Percentiles rank a stretch among this genome's conserved stretches.
Evolutionary conservation across 345 rosid genomes (phyloP).

Genomic region (Linum lewisii): DNA sequence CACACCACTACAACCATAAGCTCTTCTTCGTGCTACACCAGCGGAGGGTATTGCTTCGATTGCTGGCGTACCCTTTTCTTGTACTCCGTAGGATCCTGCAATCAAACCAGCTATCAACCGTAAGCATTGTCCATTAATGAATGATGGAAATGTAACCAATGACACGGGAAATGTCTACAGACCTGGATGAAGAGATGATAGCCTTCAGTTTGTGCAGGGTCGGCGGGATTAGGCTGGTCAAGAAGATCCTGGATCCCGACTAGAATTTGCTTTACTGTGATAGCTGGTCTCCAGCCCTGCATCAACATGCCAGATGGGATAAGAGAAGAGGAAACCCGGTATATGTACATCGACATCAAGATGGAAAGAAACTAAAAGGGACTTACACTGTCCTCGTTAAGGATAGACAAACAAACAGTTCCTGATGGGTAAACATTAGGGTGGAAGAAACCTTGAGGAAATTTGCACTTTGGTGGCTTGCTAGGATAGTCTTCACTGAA

Average conservation of each 20-base stretch:
- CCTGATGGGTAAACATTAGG: slow-evolving; percentile 93
- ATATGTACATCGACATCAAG: not conserved
- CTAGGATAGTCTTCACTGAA: slow-evolving; percentile 89
- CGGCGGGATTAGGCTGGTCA: slow-evolving; percentile 78
- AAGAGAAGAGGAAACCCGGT: not conserved
- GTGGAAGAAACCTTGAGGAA: slow-evolving; percentile 75
- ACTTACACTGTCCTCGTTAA: slow-evolving; percentile 79
- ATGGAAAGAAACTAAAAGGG: not conserved
- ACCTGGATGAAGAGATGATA: slow-evolving; percentile 91
- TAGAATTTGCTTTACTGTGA: slow-evolving; percentile 84
- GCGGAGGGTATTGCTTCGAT: slow-evolving; percentile 3
- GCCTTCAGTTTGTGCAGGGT: slow-evolving; percentile 90
- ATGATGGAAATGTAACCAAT: too few species aligned
- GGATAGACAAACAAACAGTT: slow-evolving; percentile 82
- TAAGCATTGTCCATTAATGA: too few species aligned
- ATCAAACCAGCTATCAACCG: not conserved
- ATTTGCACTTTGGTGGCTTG: slow-evolving; percentile 86
- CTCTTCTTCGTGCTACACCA: not conserved
- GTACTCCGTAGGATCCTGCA: slow-evolving; percentile 2
- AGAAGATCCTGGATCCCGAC: slow-evolving; percentile 85
- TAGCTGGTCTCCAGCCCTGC: slow-evolving; percentile 25
- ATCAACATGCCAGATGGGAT: not conserved
- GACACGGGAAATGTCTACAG: slow-evolving; percentile 3
- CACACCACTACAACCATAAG: not conserved
- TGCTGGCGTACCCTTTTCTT: slow-evolving; percentile 8